Base-by-base conservation (phyloP, 805 yeast species). In the Candida maesae region DNA sequence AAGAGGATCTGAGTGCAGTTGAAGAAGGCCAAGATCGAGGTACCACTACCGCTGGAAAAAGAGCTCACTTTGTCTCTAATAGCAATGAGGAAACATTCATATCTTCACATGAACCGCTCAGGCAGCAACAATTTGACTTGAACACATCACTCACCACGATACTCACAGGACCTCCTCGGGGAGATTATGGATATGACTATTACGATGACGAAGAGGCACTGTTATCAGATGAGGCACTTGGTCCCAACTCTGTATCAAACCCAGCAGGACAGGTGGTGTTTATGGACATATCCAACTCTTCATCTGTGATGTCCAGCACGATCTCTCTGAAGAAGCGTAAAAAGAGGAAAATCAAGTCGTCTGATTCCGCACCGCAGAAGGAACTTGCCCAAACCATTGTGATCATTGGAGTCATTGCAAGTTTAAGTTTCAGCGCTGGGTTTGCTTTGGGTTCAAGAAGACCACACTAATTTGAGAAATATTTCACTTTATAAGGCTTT, bases 361-460 rank as follows among this genome's bases (percentile, higher is more conserved):
- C 44, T 8, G 10, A n/a, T 9, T 23, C 23, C 10, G 16, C 14
- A 8, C n/a, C 18, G 13, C 37, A 32, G 21, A 29, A 18, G 17
- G 39, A 33, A 19, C 17, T 32, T 19, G 20, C 47, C 4, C 38
- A 40, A 13, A 36, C 39, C 16, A 39, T 43, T 11, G 35, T 33
- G 4, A 18, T 47, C 6, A 38, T 47, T 13, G 24, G 44, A 9
- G 33, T 50, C 24, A 35, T 50, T 28, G 49, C 45, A 1, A 34
- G 46, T 19, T 17, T 50, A 24, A 47, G 52, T 32, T 50, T 50
- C 32, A 45, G 50, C 21, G 50, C 46, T 11, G 54, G 54, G 1
- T 50, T 41, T 38, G 47, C 47, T 1, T 26, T 47, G 30, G 50
- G 51, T 2, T 26, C 34, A n/a, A 31, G 38, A 20, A 42, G 42